A percentile compares a stretch with the other conserved stretches of the same genome.
phyloP scores from a whole-genome alignment of 2,329 filamentous ascomycete species.

The Coniochaeta ligniaria region DNA sequence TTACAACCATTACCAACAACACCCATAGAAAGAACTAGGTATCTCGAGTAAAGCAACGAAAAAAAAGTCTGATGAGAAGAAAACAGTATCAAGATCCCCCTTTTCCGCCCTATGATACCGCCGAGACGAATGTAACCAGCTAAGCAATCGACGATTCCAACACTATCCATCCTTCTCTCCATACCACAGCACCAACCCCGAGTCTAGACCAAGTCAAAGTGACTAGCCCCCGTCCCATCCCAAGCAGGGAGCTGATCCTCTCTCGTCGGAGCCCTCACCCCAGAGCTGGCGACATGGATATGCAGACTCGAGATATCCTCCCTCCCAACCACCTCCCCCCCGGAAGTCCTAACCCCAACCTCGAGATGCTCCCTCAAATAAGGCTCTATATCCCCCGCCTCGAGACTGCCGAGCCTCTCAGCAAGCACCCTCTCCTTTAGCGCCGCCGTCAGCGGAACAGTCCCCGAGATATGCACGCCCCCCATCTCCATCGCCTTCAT shows the following conservation, averaged over 20 bases:
- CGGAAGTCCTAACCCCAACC: conserved; percentile 20
- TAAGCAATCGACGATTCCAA: background rate
- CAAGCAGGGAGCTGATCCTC: conserved; percentile 29
- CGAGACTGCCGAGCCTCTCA: conserved; percentile 28
- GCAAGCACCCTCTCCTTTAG: conserved; percentile 34
- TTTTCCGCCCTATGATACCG: background rate
- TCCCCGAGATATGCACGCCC: conserved; percentile 34
- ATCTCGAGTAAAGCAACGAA: background rate
- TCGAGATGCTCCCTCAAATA: conserved; percentile 33
- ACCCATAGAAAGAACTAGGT: background rate
- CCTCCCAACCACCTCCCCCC: conserved; percentile 19
- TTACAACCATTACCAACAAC: background rate
- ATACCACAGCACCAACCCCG: background rate
- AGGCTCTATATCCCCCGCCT: conserved; percentile 26
- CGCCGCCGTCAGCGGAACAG: conserved; percentile 43
- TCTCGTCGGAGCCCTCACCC: conserved; percentile 24
- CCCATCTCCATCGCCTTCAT: conserved; percentile 23
- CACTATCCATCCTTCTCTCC: background rate
- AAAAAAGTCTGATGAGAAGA: background rate
- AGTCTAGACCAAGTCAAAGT: background rate
- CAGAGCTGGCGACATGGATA: conserved; percentile 28
- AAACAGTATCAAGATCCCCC: background rate
- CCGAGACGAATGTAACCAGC: background rate
- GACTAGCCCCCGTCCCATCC: conserved; percentile 13
- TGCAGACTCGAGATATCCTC: conserved; percentile 23